Base-by-base conservation (phyloP, 768 basidiomycete genomes). In the Pisolithus microcarpus region DNA sequence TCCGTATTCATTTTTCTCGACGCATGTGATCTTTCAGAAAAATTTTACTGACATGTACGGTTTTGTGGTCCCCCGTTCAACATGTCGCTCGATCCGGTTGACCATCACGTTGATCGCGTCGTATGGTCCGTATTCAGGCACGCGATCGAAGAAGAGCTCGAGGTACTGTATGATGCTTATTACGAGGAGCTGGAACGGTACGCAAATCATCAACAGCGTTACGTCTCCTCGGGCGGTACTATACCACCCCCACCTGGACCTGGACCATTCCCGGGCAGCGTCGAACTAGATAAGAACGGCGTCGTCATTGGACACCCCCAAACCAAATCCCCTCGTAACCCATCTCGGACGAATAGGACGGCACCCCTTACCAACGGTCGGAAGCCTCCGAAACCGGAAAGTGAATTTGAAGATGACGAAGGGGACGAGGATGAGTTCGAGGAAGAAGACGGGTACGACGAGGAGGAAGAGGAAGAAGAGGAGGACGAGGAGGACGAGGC, bases 81-180 rank as follows among this genome's bases (percentile, higher is more conserved):
- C 49, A 49, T 38, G 43, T 58, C 53, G 53, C 51, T 57, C 52
- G 52, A 58, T 65, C 51, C 49, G 55, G 51, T 46, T 38, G 43
- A 37, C 23, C 39, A 28, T 49, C 37, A 16, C 44, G 48, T 44
- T 54, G 47, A 52, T 31, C 51, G 48, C 46, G 38, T 51, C 53
- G 48, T 30, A 43, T 61, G 43, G 15, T 11, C 23, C 58, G 53
- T 48, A 42, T 58, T 60, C 64, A 94, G 91, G 62, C 86, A 87
- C 75, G 94, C 94, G 57, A 97, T 99, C 76, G 96, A 99, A 77
- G 91, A 94, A 75, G 96, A 99, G 78, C 87, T 99, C 71, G 92
- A 98, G 78, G 91, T 93, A 76, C 85, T 98, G 74, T 99, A 99
- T 82, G 95, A 97, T 81, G 93, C 94, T 77, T 99, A 98, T 81